Evolutionary conservation across 305 asterid species (phyloP), one percentile per base, ranked within the genome.

Genomic region (Stenogyne calaminthoides): DNA sequence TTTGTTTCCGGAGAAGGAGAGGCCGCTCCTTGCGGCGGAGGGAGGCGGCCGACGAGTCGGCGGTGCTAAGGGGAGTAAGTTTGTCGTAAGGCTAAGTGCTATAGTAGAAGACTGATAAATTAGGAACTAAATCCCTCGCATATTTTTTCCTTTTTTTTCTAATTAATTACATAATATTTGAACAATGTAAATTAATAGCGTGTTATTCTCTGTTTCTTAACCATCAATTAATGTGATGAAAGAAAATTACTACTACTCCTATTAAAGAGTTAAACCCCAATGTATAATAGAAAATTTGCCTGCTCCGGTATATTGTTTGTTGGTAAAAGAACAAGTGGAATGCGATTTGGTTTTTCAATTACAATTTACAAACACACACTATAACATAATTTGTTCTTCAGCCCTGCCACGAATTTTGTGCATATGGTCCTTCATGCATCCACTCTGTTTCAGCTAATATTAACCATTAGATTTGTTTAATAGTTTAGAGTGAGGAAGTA

Each of bases 1-100:
- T 69, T 29, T 78, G 69, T 71, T 77, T 3, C 36, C 63, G 7
- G 89, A 82, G 72, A 78, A 73, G 72, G 82, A 81, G 77, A 58
- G 67, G 77, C 78, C 75, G 56, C 65, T 80, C 37, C 70, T 63
- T 42, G 74, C 36, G 29, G 74, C 59, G 12, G 78, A 36, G 9
- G 78, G 78, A 16, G 63, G 63, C 0, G 47, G 20, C 9, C n/a
- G 49, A 42, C 40, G 40, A 22, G 2, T 7, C 9, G 75, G 75
- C 40, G 49, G 82, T 1, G 49, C 42, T 36, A 73, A 16, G 71
- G 64, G 79, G 11, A 51, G 68, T 6, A 82, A 69, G 71, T 82
- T 77, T 39, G 81, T 80, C 2, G 76, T 78, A 0, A 76, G 75
- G 27, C 73, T 88, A 22, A 85, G 77, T 56, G 77, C 81, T 9